Conservation (phyloP, 495 filamentous ascomycete species). For the Rhizodiscina lignyota region DNA sequence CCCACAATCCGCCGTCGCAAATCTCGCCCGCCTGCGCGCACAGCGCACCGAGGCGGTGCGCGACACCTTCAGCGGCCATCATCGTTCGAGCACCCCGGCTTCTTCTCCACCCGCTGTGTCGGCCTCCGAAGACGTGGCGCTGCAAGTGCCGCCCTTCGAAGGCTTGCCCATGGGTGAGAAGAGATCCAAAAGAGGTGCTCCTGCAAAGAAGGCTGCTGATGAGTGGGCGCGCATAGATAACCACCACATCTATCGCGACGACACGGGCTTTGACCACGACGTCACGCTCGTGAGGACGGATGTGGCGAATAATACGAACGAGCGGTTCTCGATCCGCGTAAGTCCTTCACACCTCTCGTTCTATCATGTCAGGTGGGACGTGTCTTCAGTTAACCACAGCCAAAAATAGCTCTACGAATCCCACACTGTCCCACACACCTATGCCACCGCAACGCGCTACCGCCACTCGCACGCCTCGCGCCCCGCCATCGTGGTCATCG, state of each 20-base stretch:
- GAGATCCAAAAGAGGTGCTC: too few species aligned
- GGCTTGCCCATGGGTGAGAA: too few species aligned
- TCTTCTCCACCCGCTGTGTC: too few species aligned
- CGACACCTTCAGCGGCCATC: too few species aligned
- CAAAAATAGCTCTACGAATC: background rate
- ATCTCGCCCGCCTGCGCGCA: too few species aligned
- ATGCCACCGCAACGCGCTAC: background rate
- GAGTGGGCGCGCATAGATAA: too few species aligned
- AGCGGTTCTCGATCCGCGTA: background rate
- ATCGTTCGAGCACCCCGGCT: too few species aligned
- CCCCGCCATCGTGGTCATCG: background rate
- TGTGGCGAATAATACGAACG: background rate
- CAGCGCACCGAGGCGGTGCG: too few species aligned
- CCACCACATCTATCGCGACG: background rate
- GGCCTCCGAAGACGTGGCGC: too few species aligned
- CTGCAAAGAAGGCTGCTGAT: too few species aligned
- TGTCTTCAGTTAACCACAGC: background rate
- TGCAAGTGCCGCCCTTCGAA: too few species aligned
- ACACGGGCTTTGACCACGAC: background rate
- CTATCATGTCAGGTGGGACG: background rate
- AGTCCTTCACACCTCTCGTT: background rate
- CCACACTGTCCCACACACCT: background rate
- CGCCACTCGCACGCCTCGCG: background rate
- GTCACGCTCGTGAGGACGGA: background rate
- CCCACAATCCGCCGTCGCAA: too few species aligned